Evolutionary conservation across 2,329 filamentous ascomycete genomes (phyloP).

Genomic region (Fusarium tjaetaba): DNA sequence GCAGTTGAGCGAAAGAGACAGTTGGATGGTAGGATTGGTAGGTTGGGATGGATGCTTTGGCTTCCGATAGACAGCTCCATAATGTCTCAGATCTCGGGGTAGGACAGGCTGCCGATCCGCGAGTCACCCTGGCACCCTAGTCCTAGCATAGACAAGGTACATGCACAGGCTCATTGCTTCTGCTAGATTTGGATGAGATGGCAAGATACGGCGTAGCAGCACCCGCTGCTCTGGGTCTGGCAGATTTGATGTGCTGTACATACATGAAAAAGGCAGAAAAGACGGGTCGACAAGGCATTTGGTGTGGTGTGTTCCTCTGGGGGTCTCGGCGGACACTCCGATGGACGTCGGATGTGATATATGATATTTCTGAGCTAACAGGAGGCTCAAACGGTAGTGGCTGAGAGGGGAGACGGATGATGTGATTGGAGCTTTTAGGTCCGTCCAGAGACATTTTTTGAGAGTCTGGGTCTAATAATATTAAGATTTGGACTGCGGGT

Average conservation of each 20-base stretch:
- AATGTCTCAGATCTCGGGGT: conserved; percentile 38
- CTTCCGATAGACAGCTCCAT: background rate
- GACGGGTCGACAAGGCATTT: background rate
- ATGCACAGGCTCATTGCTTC: conserved; percentile 9
- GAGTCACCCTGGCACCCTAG: background rate
- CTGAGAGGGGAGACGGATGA: background rate
- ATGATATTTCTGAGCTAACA: background rate
- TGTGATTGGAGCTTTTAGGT: background rate
- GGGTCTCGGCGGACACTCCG: background rate
- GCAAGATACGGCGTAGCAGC: conserved; percentile 4
- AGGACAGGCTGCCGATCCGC: conserved; percentile 24
- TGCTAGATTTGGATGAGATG: conserved; percentile 4
- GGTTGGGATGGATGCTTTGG: background rate
- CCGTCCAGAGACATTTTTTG: background rate
- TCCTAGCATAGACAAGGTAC: background rate
- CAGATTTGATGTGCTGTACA: background rate
- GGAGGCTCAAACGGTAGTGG: conserved; percentile 24
- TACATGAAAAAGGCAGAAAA: background rate
- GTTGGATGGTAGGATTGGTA: background rate
- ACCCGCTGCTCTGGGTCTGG: conserved; percentile 23
- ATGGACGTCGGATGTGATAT: conserved; percentile 31
- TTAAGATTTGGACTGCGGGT: conserved; percentile 2
- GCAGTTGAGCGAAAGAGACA: background rate
- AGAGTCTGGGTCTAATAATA: background rate
- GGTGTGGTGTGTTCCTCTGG: background rate